Base-by-base conservation (phyloP, 768 basidiomycete genomes). In the Cystofilobasidium macerans region DNA sequence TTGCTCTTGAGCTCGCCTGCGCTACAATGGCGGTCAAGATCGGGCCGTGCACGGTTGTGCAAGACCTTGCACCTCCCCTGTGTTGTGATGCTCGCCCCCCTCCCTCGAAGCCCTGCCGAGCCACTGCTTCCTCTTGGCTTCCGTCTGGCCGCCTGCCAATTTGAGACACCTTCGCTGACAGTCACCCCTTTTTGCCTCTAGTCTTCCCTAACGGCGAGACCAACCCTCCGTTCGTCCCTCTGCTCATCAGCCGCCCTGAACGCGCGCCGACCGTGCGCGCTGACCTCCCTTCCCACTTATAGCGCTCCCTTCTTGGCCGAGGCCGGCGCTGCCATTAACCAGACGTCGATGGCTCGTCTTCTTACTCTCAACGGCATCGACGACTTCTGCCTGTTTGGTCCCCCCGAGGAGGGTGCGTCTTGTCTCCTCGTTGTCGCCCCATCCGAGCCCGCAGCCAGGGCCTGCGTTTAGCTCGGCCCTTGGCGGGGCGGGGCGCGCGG, bases 291-390 rank as follows among this genome's bases (percentile, higher is more conserved):
- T 16, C 16, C 33, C 8, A n/a, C 33, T 16, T 14, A 28, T 22
- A 40, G 30, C 30, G 45, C 57, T 42, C 71, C 54, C 33, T 58
- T 45, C 54, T 64, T 61, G 28, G 67, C 69, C 45, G 62, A 61
- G 36, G 11, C 73, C 42, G 73, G 73, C n/a, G 73, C 73, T 3
- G n/a, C 73, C 33, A 70, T 77, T 72, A 74, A 77, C 71, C 74
- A 74, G 63, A 75, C 73, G 56, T 74, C 73, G 22, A 69, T 71
- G 66, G 62, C 75, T 57, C 70, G 76, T 38, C 70, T 77, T 38
- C 28, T 75, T 16, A 72, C 74, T 22, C 45, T 77, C 54, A 77
- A 77, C 71, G 62, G 71, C 22, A 75, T 77, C 65, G 72, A 57
- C 38, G 54, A 64, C 43, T 64, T 64, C 56, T 67, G 65, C 36